Base-by-base conservation (phyloP, 768 basidiomycete genomes). In the Lactarius sanguifluus region DNA sequence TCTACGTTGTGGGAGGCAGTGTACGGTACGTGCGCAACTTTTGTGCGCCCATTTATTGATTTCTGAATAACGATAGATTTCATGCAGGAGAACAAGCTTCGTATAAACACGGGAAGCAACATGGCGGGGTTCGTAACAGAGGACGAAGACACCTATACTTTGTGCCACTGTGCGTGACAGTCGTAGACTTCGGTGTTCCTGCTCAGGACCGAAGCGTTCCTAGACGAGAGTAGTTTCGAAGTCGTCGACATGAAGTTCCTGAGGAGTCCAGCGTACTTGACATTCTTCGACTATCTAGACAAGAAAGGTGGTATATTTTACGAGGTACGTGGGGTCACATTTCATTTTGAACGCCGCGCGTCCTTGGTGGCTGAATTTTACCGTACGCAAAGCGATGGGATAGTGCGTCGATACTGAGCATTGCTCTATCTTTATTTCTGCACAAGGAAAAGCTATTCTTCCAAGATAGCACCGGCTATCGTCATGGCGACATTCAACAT, bases 1-100 rank as follows among this genome's bases (percentile, higher is more conserved):
- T 83, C 85, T 7, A 87, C 86, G 0, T 78, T 94, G 0, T 94
- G 91, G 91, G 76, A 81, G 4, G 77, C 82, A 13, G 87, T 88
- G 32, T 88, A 85, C 76, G 84, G 89, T 86, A 61, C 7, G 77
- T 9, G 2, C 16, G 0, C 38, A 32, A 28, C 20, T n/a, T 57
- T 32, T 32, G 25, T 43, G 3, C 15, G 15, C 16, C 28, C 40
- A 36, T 12, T 45, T 34, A 15, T 30, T 50, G 20, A 23, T 32
- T 43, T 30, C 34, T 61, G 38, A 36, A n/a, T 10, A 43, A 61
- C 1, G 18, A 36, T 8, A 40, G 36, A 58, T 40, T 40, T 38
- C n/a, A 38, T 25, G 32, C 34, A 58, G 6, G 40, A 57, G 43
- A 23, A 28, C 60, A 6, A 28, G 13, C 25, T 38, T 7, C 57